These are phyloP conservation scores for Suillus variegatus DNA, from an alignment of 768 basidiomycete species.

Conservation along the genomic window DNA sequence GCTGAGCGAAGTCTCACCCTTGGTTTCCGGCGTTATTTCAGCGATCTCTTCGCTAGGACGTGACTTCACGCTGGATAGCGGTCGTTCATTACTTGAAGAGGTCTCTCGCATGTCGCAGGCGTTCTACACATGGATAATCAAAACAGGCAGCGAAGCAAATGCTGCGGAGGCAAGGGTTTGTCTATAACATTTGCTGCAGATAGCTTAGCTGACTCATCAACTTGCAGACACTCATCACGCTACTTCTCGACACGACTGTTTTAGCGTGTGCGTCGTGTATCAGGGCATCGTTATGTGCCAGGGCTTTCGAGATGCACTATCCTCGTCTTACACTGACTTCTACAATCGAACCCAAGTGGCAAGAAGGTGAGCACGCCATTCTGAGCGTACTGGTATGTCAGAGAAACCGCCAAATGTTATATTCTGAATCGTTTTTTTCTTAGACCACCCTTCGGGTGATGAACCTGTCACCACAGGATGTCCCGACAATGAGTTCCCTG, in stretches of 20 bases:
- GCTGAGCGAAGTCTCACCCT: slow-evolving; percentile 21
- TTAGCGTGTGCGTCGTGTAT: slow-evolving; percentile 39
- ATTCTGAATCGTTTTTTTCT: background rate
- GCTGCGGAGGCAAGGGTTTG: slow-evolving; percentile 23
- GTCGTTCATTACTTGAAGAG: slow-evolving; percentile 23
- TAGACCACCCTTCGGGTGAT: slow-evolving; percentile 38
- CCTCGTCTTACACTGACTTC: slow-evolving; percentile 45
- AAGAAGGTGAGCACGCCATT: slow-evolving; percentile 42
- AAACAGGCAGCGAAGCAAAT: slow-evolving; percentile 1
- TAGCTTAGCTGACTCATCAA: background rate
- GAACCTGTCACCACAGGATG: slow-evolving; percentile 16
- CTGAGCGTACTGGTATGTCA: slow-evolving; percentile 41
- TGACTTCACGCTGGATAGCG: slow-evolving; percentile 14
- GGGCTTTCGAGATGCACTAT: slow-evolving; percentile 45
- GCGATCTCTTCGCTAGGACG: slow-evolving; percentile 21
- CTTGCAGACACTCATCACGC: slow-evolving; percentile 28
- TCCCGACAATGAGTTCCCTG: slow-evolving; percentile 29
- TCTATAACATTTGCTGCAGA: background rate
- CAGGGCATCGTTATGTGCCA: slow-evolving; percentile 45
- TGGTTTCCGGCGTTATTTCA: slow-evolving; percentile 17
- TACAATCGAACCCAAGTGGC: slow-evolving; percentile 34
- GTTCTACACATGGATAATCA: slow-evolving; percentile 19
- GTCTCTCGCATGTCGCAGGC: slow-evolving; percentile 18
- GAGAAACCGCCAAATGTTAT: background rate
- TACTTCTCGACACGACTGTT: slow-evolving; percentile 39